Percentiles rank a stretch among this genome's conserved stretches.
Evolutionary conservation across 139 green algal genomes (phyloP).

Genomic region (Pseudopediastrum boryanum): DNA sequence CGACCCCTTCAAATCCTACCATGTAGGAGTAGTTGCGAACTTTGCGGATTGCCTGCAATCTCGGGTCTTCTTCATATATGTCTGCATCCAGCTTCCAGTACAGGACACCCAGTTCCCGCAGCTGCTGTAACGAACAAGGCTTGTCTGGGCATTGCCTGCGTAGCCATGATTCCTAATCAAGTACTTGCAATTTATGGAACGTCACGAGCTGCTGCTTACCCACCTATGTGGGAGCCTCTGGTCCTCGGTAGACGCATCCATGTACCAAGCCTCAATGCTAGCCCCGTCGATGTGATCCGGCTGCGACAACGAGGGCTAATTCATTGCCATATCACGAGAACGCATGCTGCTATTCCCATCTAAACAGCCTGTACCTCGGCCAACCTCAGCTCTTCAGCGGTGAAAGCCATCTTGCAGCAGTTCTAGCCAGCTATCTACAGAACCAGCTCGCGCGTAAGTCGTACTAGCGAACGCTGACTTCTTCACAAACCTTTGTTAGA

Average conservation of each 20-base stretch:
- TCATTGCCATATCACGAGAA: not conserved
- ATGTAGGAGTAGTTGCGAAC: slow-evolving; percentile 63
- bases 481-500: no score
- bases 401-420: slow-evolving; percentile 47
- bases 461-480: not conserved
- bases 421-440: no score
- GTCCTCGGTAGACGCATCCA: slow-evolving; percentile 78
- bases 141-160: slow-evolving; percentile 72
- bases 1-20: no score
- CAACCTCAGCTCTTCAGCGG: slow-evolving; percentile 45
- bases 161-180: not conserved
- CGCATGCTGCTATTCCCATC: not conserved
- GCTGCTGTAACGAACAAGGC: slow-evolving; percentile 56
- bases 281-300: slow-evolving; percentile 53
- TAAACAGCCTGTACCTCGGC: slow-evolving; percentile 48
- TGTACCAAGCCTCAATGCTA: slow-evolving; percentile 86
- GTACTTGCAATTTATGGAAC: not conserved
- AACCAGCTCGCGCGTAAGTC: not conserved
- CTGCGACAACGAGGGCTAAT: slow-evolving; percentile 43
- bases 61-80: slow-evolving; percentile 65
- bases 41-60: slow-evolving; percentile 81
- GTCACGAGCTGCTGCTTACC: not conserved
- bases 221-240: slow-evolving; percentile 80
- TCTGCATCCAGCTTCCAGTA: slow-evolving; percentile 83
- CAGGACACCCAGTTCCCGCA: slow-evolving; percentile 80